Percentiles rank a stretch among this genome's conserved stretches.
Conservation (phyloP, 176 grass and related monocot species). For the Hsuehochloa calcarea region DNA sequence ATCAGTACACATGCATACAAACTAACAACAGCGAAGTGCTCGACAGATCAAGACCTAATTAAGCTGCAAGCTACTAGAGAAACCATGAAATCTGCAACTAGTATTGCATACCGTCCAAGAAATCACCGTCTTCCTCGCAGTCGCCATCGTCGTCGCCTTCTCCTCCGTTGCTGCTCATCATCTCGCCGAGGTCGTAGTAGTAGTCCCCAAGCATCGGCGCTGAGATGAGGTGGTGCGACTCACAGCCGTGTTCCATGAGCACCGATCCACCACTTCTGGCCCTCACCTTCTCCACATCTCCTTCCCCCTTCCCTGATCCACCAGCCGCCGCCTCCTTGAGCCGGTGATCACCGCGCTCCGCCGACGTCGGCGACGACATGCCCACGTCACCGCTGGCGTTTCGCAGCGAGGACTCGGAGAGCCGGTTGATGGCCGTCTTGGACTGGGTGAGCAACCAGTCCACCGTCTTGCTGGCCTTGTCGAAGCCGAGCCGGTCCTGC, state of each 20-base stretch:
- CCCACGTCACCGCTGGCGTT: not conserved
- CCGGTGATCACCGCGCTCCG: not conserved
- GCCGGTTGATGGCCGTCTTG: conserved; percentile 68
- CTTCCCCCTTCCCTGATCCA: conserved; percentile 28
- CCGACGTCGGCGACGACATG: conserved; percentile 15
- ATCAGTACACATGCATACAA: conserved; percentile 26
- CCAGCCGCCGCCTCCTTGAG: not conserved
- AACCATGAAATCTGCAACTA: conserved; percentile 25
- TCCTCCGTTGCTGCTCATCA: conserved; percentile 45
- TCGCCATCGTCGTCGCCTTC: conserved; percentile 57
- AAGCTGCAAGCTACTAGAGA: conserved; percentile 20
- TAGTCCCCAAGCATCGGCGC: conserved; percentile 32
- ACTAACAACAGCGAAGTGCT: conserved; percentile 20
- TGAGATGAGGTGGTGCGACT: conserved; percentile 27
- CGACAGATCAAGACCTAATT: conserved; percentile 32
- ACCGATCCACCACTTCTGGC: conserved; percentile 36
- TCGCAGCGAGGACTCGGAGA: conserved; percentile 5
- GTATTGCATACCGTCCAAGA: conserved; percentile 66
- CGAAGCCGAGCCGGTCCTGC: conserved; percentile 89
- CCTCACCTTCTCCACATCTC: conserved; percentile 28
- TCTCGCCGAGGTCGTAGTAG: conserved; percentile 53
- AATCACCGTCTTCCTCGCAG: conserved; percentile 51
- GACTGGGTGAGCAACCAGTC: conserved; percentile 88
- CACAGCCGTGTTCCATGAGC: conserved; percentile 28
- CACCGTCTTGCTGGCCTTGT: conserved; percentile 92